phyloP scores from a whole-genome alignment of 1,284 basidiomycete genomes.

The Melampsora americana region DNA sequence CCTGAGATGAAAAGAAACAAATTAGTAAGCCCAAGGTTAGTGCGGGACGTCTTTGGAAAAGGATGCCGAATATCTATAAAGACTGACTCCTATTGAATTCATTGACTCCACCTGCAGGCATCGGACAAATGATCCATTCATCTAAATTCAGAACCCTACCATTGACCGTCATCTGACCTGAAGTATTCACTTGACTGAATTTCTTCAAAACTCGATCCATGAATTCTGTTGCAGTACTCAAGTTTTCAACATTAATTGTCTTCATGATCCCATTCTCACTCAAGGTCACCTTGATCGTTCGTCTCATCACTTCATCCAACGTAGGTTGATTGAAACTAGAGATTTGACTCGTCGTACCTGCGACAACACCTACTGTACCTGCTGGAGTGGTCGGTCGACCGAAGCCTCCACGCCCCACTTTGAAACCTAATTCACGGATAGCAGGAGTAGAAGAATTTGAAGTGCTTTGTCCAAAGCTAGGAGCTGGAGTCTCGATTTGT shows the following conservation, averaged over 20 bases:
- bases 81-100: conserved; percentile 28
- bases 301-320: conserved; percentile 71
- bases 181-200: conserved; percentile 62
- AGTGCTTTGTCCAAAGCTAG: conserved; percentile 35
- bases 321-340: conserved; percentile 58
- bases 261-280: conserved; percentile 69
- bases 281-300: conserved; percentile 78
- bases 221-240: conserved; percentile 73
- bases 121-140: conserved; percentile 23
- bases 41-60: too few species aligned
- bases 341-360: conserved; percentile 43
- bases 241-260: conserved; percentile 74
- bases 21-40: background rate
- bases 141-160: conserved; percentile 26
- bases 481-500: background rate
- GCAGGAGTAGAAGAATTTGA: background rate
- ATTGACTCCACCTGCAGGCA: conserved; percentile 14
- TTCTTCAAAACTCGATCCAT: conserved; percentile 82
- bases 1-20: background rate
- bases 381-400: conserved; percentile 47
- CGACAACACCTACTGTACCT: conserved; percentile 46
- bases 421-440: conserved; percentile 53
- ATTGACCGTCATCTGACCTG: conserved; percentile 49
- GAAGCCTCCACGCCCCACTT: conserved; percentile 63
- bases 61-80: background rate